phyloP scores from a whole-genome alignment of 176 grass and related monocot species.

The Eragrostis nindensis region DNA sequence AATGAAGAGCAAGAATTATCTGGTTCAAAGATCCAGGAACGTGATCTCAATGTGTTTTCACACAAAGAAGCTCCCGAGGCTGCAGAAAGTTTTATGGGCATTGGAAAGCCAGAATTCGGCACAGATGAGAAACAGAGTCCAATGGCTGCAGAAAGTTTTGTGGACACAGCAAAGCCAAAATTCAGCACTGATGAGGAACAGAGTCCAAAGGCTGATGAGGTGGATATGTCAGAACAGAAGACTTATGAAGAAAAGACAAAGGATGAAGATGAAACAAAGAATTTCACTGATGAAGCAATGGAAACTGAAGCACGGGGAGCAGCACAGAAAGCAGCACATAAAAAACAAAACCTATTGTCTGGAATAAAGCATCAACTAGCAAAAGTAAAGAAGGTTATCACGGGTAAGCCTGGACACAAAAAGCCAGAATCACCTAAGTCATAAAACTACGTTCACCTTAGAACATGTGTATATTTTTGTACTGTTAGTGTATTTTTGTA shows the following conservation, averaged over 20 bases:
- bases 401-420: slow-evolving; percentile 68
- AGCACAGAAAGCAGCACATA: slow-evolving; percentile 56
- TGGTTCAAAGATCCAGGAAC: slow-evolving; percentile 45
- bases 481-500: slow-evolving; percentile 54
- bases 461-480: slow-evolving; percentile 40
- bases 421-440: slow-evolving; percentile 57
- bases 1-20: slow-evolving; percentile 31
- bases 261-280: slow-evolving; percentile 49
- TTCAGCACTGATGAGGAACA: slow-evolving; percentile 45
- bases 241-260: slow-evolving; percentile 51
- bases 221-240: slow-evolving; percentile 43
- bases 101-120: slow-evolving; percentile 41
- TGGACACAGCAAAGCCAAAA: slow-evolving; percentile 35
- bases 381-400: slow-evolving; percentile 92
- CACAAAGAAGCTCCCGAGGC: slow-evolving; percentile 29
- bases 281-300: slow-evolving; percentile 26
- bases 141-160: slow-evolving; percentile 44
- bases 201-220: slow-evolving; percentile 42
- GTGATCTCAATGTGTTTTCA: slow-evolving; percentile 40
- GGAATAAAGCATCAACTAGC: slow-evolving; percentile 82
- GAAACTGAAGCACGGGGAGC: slow-evolving; percentile 55
- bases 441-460: slow-evolving; percentile 42
- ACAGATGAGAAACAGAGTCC: slow-evolving; percentile 45
- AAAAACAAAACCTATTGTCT: slow-evolving; percentile 80
- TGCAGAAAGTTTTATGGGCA: slow-evolving; percentile 39